Evolutionary conservation across 352 stramenopile genomes (phyloP).

Genomic region (Phytophthora capsici): DNA sequence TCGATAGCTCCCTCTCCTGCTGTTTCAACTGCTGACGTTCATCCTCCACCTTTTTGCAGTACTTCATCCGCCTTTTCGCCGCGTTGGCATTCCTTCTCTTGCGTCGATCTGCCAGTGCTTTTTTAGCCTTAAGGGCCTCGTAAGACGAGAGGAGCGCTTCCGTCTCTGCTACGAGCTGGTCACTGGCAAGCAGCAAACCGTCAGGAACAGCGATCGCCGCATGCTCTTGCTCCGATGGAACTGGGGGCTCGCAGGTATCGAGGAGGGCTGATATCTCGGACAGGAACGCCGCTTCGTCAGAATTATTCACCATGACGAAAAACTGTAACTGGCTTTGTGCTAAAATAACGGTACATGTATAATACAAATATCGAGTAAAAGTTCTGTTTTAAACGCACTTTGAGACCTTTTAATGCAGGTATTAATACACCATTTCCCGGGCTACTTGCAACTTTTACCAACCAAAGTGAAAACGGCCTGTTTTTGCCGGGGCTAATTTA

Average conservation of each 20-base stretch:
- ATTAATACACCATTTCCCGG: too few species aligned
- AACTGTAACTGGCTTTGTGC: too few species aligned
- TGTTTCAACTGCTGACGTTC: constrained; percentile 5
- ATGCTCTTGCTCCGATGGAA: neutral
- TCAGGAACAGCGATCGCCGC: neutral
- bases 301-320: neutral
- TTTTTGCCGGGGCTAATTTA: too few species aligned
- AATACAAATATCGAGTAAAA: too few species aligned
- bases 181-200: constrained; percentile 9
- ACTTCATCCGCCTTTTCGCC: constrained; percentile 18
- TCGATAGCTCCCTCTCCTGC: neutral
- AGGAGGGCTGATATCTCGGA: constrained; percentile 14
- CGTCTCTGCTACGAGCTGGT: constrained; percentile 17
- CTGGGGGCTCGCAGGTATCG: neutral
- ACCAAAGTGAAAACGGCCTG: too few species aligned
- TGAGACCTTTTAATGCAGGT: too few species aligned
- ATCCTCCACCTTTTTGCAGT: constrained; percentile 21
- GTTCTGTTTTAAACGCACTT: too few species aligned
- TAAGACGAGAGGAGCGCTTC: constrained; percentile 15
- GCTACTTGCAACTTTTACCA: too few species aligned
- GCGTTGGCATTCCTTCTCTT: constrained; percentile 10
- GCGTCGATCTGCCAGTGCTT: neutral
- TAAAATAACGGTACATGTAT: too few species aligned
- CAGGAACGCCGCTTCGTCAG: neutral
- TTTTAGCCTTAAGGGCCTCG: neutral